Percentiles rank a stretch among this genome's conserved stretches.
These are phyloP conservation scores for Fusarium subglutinans DNA, from an alignment of 2,329 filamentous ascomycete genomes.

Conservation along the genomic window DNA sequence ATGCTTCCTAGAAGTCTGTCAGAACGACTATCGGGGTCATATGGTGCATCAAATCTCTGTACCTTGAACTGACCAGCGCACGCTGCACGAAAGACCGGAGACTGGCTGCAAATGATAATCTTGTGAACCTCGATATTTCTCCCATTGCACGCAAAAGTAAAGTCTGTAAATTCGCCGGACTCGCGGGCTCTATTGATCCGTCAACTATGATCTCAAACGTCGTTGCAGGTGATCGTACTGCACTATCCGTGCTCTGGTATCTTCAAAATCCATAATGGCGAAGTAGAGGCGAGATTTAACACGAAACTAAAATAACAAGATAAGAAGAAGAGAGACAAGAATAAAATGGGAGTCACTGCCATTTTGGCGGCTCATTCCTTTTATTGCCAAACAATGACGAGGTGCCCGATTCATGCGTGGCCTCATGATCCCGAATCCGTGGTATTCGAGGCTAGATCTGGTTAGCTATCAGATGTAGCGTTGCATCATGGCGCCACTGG, in stretches of 20 bases:
- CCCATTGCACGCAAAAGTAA: neutral
- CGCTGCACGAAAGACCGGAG: constrained; percentile 9
- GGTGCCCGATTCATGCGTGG: constrained; percentile 4
- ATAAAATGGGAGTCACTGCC: fast-evolving
- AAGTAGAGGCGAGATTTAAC: fast-evolving
- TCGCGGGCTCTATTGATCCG: neutral
- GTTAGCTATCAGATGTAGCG: neutral
- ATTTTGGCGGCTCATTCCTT: neutral
- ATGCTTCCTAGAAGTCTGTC: neutral
- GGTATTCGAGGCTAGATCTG: neutral
- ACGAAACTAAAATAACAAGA: no score
- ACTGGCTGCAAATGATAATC: constrained; percentile 10
- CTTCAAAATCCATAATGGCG: neutral
- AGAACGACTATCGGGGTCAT: neutral
- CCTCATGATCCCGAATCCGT: neutral
- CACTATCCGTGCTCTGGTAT: neutral
- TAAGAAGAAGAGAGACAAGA: fast-evolving
- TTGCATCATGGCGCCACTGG: constrained; percentile 2
- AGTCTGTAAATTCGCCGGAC: constrained; percentile 1
- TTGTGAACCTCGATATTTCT: neutral
- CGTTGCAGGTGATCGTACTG: neutral
- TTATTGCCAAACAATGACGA: neutral
- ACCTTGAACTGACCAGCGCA: constrained; percentile 7
- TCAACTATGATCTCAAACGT: neutral
- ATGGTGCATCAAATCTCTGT: no score